phyloP scores from a whole-genome alignment of 148 eudicot genomes.

The Persicaria tinctoria region DNA sequence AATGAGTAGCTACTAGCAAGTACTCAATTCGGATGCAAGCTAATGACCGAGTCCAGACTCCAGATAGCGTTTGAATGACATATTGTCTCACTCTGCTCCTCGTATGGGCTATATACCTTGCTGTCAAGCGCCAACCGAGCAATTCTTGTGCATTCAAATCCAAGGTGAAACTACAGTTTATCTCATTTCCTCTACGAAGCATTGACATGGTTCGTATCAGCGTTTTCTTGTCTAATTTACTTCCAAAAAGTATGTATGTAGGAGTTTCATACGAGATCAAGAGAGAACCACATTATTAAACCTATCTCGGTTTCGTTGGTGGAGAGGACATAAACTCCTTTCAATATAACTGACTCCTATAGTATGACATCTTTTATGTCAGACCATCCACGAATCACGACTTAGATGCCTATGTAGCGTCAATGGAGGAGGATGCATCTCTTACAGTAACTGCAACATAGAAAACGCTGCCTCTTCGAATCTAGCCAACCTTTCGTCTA shows the following conservation, averaged over 20 bases:
- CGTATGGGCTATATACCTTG: background rate
- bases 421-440: constrained; percentile 89
- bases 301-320: background rate
- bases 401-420: constrained; percentile 77
- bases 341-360: background rate
- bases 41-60: background rate
- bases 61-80: background rate
- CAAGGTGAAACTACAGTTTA: too few species aligned
- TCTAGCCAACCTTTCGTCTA: too few species aligned
- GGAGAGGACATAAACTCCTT: background rate
- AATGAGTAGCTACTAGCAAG: too few species aligned
- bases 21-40: background rate
- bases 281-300: background rate
- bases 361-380: background rate
- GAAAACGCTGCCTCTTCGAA: too few species aligned
- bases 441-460: background rate
- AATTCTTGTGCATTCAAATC: background rate
- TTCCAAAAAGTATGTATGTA: background rate
- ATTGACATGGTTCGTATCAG: constrained; percentile 19
- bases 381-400: constrained; percentile 31
- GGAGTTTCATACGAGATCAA: background rate
- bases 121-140: background rate
- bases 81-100: background rate
- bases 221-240: constrained; percentile 38
- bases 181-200: background rate